Evolutionary conservation across 805 yeast genomes (phyloP), one percentile per base, ranked within the genome.

Genomic region (Sugiyamaella smithiae): DNA sequence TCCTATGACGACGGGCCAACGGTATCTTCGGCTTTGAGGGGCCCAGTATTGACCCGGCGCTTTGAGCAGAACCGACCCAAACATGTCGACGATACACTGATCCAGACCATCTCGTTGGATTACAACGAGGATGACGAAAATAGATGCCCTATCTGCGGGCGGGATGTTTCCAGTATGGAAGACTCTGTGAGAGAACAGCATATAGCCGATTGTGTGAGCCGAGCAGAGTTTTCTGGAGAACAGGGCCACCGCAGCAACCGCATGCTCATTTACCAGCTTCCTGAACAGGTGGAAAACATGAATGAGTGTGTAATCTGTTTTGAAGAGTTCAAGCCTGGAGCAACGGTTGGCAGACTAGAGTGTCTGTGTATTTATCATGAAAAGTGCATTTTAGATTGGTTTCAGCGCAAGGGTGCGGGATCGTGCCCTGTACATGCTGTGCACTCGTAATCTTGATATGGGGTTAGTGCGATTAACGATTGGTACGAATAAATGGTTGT

Each of bases 281-380:
- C 64, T 4, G 73, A 71, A 51, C 64, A 60, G 49, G 64, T 58
- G 17, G 32, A 42, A 12, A 35, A 38, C n/a, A 46, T 51, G 33
- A 79, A 80, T 43, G 98, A 93, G 65, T 93, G 99, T 65, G 91
- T 88, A 12, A 91, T 93, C 20, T 93, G 99, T 62, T 79, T 91
- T 53, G 99, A 93, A 63, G 95, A 87, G 16, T 80, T 90, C 64
- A 68, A 70, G 42, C 87, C 90, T 0, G 96, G 96, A 1, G 93
- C 89, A 48, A 84, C 84, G 60, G 91, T 93, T 14, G 98, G 96
- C 0, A 71, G 99, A 36, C 68, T 93, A 50, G 98, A 91, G 65
- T 93, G 99, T 64, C 73, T 93, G 11, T 93, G 99, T 63, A 88
- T 90, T 29, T 93, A 88, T 66, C 99, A 93, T 61, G 89, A 89